Evolutionary conservation across 2,329 filamentous ascomycete species (phyloP).

Genomic region (Botrytis byssoidea): DNA sequence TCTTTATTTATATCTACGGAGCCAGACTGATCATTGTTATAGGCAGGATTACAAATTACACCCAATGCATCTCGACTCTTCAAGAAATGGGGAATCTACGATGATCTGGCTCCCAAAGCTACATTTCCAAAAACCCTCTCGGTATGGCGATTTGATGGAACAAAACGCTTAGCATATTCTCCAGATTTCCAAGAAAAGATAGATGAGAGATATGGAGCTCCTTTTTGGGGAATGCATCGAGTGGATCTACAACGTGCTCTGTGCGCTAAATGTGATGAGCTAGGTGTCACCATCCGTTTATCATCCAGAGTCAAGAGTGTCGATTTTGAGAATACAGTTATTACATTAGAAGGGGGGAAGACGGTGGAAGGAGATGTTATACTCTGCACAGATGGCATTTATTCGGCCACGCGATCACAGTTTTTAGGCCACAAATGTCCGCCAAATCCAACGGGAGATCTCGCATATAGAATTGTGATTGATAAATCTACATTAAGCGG

Average conservation of each 20-base stretch:
- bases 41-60: slow-evolving; percentile 37
- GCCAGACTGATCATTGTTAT: not conserved
- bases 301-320: slow-evolving; percentile 39
- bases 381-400: slow-evolving; percentile 63
- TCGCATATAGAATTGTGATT: slow-evolving; percentile 64
- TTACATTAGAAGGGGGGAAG: slow-evolving; percentile 32
- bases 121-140: slow-evolving; percentile 47
- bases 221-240: slow-evolving; percentile 49
- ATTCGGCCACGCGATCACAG: slow-evolving; percentile 55
- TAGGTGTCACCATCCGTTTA: slow-evolving; percentile 44
- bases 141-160: slow-evolving; percentile 54
- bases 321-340: slow-evolving; percentile 29
- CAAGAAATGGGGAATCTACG: slow-evolving; percentile 35
- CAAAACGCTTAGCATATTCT: slow-evolving; percentile 35
- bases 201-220: slow-evolving; percentile 26
- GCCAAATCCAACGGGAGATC: slow-evolving; percentile 59
- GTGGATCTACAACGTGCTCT: slow-evolving; percentile 50
- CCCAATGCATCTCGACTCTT: slow-evolving; percentile 37
- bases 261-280: slow-evolving; percentile 41
- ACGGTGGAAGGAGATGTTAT: slow-evolving; percentile 53
- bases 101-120: slow-evolving; percentile 33
- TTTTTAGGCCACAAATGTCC: slow-evolving; percentile 48
- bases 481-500: slow-evolving; percentile 44
- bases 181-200: slow-evolving; percentile 34
- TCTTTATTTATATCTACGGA: not conserved